Conservation (phyloP, 179 eudicot genomes). For the Nepenthes alata region DNA sequence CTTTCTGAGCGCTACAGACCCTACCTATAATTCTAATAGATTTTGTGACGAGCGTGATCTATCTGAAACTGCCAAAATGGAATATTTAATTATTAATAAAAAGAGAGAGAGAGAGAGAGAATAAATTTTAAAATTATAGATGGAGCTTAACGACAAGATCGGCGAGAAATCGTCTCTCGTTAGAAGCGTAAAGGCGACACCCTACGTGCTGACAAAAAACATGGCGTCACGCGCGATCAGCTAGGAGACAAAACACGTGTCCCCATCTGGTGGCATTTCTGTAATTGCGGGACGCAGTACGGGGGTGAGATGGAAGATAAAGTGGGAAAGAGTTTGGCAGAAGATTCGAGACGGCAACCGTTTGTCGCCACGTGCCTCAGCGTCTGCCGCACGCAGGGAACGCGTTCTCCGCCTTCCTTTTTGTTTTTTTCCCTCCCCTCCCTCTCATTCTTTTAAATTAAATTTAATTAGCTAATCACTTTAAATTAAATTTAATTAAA, state of each 20-base stretch:
- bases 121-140: no score
- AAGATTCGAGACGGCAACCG: slow-evolving; percentile 3
- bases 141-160: no score
- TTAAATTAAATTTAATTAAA: no score
- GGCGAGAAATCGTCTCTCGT: no score
- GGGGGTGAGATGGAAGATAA: slow-evolving; percentile 8
- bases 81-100: no score
- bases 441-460: background rate
- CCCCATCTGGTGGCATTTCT: slow-evolving; percentile 4
- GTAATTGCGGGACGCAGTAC: slow-evolving; percentile 1
- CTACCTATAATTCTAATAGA: no score
- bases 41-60: no score
- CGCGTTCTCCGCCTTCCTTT: slow-evolving; percentile 6
- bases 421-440: slow-evolving; percentile 6
- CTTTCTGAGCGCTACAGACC: no score
- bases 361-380: slow-evolving; percentile 42
- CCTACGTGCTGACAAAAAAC: slow-evolving; percentile 12
- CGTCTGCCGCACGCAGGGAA: slow-evolving; percentile 39
- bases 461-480: no score
- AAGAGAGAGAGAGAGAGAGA: no score
- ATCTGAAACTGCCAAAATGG: background rate
- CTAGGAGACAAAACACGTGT: slow-evolving; percentile 29
- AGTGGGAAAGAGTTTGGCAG: background rate
- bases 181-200: no score
- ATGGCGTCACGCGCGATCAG: slow-evolving; percentile 28